Evolutionary conservation across 2,329 filamentous ascomycete genomes (phyloP).

Genomic region (Fusarium equiseti): DNA sequence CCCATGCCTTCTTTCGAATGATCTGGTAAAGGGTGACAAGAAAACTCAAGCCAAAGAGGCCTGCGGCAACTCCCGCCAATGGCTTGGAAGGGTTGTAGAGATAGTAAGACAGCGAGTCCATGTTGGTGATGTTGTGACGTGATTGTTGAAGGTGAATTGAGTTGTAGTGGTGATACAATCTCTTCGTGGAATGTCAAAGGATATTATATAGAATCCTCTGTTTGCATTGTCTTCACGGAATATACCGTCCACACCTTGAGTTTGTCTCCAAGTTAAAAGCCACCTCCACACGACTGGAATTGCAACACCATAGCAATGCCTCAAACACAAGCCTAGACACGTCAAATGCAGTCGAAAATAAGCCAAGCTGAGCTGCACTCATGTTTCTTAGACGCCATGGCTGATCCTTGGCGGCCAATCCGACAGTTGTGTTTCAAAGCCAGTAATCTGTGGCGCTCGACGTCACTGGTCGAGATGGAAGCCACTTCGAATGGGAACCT

Average conservation of each 20-base stretch:
- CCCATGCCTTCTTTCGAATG: constrained; percentile 37
- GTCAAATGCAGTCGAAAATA: background rate
- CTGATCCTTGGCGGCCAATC: background rate
- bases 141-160: background rate
- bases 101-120: constrained; percentile 34
- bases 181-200: background rate
- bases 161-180: background rate
- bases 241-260: background rate
- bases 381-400: background rate
- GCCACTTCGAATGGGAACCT: constrained; percentile 7
- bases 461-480: background rate
- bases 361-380: constrained; percentile 7
- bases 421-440: background rate
- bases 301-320: constrained; percentile 10
- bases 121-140: background rate
- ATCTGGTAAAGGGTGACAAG: constrained; percentile 30
- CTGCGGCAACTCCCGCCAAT: constrained; percentile 37
- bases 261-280: background rate
- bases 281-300: constrained; percentile 13
- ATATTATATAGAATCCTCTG: constrained; percentile 3
- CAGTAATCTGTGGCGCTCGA: constrained; percentile 19
- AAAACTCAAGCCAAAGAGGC: constrained; percentile 35
- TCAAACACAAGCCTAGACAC: background rate
- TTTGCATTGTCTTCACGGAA: background rate
- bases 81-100: constrained; percentile 34